Base-by-base conservation (phyloP, 176 grass and related monocot species). In the Bolboschoenus planiculmis region DNA sequence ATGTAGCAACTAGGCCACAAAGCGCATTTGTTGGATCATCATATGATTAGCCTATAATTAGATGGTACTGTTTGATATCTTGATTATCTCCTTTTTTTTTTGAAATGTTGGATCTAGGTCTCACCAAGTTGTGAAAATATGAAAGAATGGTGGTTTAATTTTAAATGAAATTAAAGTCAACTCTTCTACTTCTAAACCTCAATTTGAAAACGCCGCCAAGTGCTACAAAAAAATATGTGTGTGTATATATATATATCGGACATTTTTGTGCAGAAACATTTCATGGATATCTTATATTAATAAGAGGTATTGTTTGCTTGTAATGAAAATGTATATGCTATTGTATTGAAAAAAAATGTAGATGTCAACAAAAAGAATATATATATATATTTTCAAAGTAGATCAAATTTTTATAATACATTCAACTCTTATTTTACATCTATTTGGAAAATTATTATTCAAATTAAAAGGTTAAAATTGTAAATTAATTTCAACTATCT, bases 21-120 rank as follows among this genome's bases (percentile, higher is more conserved):
- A 77, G 43, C 72, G 46, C 72, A 47, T 48, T 26, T 77, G 33
- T 47, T 40, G 46, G 46, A 77, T 48, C 43, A 44, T 76, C 48
- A 51, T 53, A 77, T 77, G 72, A 77, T 77, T 77, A 51, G 46
- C 42, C 72, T 47, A 77, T 77, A 43, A 77, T 77, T 77, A 47
- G 26, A 47, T 1, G 23, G 21, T 31, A 77, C 72, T 77, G 13
- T 77, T 26, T 77, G 4, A 46, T n/a, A n/a, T n/a, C 44, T 76
- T 76, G 37, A 48, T 76, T 26, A 50, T 23, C 24, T 40, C 1
- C 43, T 16, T 20, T 4, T 21, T 11, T 27, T 48, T 47, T 76
- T 76, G 0, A 76, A 50, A 18, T 24, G 34, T 75, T 24, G 37
- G 11, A 23, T 46, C n/a, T 48, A 10, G 10, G 8, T 47, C 37